These are phyloP conservation scores for Pythium vanterpoolii DNA, from an alignment of 352 stramenopile genomes.

Conservation along the genomic window DNA sequence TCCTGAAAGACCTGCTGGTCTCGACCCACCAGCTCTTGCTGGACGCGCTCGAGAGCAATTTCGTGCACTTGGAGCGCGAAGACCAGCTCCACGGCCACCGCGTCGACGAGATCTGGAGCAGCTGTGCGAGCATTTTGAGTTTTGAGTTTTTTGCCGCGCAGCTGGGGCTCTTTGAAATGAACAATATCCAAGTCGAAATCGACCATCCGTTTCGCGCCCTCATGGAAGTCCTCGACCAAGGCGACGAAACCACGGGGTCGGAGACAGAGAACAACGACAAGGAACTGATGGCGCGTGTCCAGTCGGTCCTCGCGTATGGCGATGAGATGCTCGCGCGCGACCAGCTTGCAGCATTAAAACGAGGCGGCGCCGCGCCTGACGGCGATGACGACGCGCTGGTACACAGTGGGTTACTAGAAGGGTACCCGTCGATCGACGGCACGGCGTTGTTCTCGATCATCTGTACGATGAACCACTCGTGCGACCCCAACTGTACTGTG, in stretches of 20 bases:
- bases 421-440: constrained; percentile 77
- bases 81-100: constrained; percentile 50
- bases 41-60: constrained; percentile 64
- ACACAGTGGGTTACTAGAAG: constrained; percentile 7
- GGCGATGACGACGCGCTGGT: neutral
- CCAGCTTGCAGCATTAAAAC: neutral
- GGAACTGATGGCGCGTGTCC: constrained; percentile 29
- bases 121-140: constrained; percentile 61
- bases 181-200: constrained; percentile 93
- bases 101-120: constrained; percentile 58
- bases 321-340: neutral
- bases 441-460: constrained; percentile 76
- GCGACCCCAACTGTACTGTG: constrained; percentile 62
- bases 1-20: constrained; percentile 53
- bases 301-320: constrained; percentile 14
- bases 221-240: constrained; percentile 63
- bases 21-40: constrained; percentile 64
- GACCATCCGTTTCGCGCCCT: constrained; percentile 77
- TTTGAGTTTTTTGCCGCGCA: constrained; percentile 88
- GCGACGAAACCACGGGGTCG: constrained; percentile 26
- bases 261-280: constrained; percentile 28
- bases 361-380: neutral
- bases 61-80: constrained; percentile 60
- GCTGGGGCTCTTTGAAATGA: constrained; percentile 96
- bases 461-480: constrained; percentile 92